These are phyloP conservation scores for Phaeophleospora eucalypticola DNA, from an alignment of 2,329 filamentous ascomycete species.

Conservation along the genomic window DNA sequence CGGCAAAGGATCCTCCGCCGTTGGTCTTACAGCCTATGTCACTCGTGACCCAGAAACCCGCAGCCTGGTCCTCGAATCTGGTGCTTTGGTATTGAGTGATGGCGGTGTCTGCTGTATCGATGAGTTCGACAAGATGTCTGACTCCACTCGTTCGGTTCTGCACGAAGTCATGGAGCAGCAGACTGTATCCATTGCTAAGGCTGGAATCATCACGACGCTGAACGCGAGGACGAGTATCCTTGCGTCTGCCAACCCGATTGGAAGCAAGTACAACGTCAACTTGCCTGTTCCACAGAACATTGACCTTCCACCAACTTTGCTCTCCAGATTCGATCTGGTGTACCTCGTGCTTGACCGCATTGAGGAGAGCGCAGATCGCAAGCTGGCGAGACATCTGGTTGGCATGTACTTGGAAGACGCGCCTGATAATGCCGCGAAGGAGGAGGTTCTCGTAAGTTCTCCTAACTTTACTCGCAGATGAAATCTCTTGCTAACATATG, in stretches of 20 bases:
- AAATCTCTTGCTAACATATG: slow-evolving; percentile 7
- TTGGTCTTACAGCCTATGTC: slow-evolving; percentile 73
- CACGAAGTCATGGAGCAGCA: slow-evolving; percentile 82
- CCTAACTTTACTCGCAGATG: slow-evolving; percentile 4
- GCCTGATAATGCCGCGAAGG: slow-evolving; percentile 73
- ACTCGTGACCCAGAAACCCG: slow-evolving; percentile 70
- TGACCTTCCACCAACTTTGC: slow-evolving; percentile 86
- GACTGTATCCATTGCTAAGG: slow-evolving; percentile 73
- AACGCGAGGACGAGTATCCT: slow-evolving; percentile 95
- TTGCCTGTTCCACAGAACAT: slow-evolving; percentile 97
- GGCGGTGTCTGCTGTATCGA: slow-evolving; percentile 75
- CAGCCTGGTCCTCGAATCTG: slow-evolving; percentile 70
- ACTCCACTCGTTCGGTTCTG: slow-evolving; percentile 67
- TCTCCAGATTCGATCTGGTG: slow-evolving; percentile 94
- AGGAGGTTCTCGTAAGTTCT: slow-evolving; percentile 73
- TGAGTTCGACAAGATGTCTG: slow-evolving; percentile 77
- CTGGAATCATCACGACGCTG: slow-evolving; percentile 77
- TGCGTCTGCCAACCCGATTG: slow-evolving; percentile 95
- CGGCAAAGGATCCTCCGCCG: slow-evolving; percentile 70
- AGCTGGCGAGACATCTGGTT: slow-evolving; percentile 85
- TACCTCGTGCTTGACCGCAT: slow-evolving; percentile 94
- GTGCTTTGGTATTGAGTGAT: slow-evolving; percentile 68
- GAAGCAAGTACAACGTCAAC: slow-evolving; percentile 95
- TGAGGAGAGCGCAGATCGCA: slow-evolving; percentile 83
- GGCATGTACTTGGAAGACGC: slow-evolving; percentile 96